These are phyloP conservation scores for Mucor irregularis DNA, from an alignment of 371 early-diverging fungal species.

Conservation along the genomic window DNA sequence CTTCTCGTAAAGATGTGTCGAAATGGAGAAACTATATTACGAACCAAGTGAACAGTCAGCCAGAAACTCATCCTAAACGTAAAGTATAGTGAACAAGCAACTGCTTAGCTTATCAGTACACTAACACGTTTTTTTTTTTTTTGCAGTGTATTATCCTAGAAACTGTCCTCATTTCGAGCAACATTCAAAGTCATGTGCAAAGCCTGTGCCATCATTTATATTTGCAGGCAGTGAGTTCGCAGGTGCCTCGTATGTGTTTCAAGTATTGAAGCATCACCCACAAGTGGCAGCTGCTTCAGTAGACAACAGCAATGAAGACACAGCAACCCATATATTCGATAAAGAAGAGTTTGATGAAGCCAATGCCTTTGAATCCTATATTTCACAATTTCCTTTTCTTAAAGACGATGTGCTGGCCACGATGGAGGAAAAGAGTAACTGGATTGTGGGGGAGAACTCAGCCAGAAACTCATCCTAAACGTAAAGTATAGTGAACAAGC, in stretches of 20 bases:
- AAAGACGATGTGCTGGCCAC: conserved; percentile 14
- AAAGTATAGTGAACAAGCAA: background rate
- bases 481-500: conserved; percentile 12
- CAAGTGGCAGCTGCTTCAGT: conserved; percentile 45
- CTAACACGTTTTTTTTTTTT: background rate
- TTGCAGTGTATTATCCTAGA: conserved; percentile 49
- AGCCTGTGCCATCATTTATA: conserved; percentile 59
- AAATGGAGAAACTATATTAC: conserved; percentile 32
- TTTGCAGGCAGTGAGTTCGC: conserved; percentile 58
- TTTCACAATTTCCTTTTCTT: conserved; percentile 36
- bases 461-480: conserved; percentile 35
- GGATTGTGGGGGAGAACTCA: conserved; percentile 44
- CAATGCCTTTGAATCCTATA: conserved; percentile 40
- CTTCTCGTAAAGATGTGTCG: conserved; percentile 19
- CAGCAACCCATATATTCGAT: background rate
- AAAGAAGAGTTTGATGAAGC: conserved; percentile 24
- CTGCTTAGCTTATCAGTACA: background rate
- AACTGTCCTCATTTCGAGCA: conserved; percentile 35
- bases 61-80: conserved; percentile 35
- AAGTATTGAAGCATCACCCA: conserved; percentile 49
- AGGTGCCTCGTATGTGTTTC: conserved; percentile 48
- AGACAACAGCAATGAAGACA: conserved; percentile 5
- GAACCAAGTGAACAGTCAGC: conserved; percentile 12
- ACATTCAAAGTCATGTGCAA: conserved; percentile 44
- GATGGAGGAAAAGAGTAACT: conserved; percentile 11